Base-by-base conservation (phyloP, 495 filamentous ascomycete genomes). In the Parathielavia hyrcaniae region DNA sequence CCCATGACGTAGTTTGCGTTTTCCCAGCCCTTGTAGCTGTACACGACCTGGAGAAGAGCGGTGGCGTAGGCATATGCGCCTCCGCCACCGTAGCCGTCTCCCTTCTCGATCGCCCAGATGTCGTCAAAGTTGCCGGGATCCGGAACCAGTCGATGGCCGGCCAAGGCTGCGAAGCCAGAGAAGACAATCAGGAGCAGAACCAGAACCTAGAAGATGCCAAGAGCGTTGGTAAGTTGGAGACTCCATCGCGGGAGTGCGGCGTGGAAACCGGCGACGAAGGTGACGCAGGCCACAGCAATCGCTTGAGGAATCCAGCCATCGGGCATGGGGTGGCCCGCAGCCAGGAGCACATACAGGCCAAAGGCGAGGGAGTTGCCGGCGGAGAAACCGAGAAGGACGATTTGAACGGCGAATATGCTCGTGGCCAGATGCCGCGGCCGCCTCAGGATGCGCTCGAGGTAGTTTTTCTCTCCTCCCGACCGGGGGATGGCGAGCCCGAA, bases 291-390 rank as follows among this genome's bases (percentile, higher is more conserved):
- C 12, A 87, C 68, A 5, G 78, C 85, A 55, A 87, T 78, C 7
- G 73, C 77, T 32, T 84, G 81, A 39, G 82, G 79, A 34, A 80
- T 79, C 80, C 83, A 87, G 16, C 79, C 73, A 58, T 80, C 78
- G 14, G 60, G 50, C 35, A 77, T 77, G 7, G 79, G 64, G 56
- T 69, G 73, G 19, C 79, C 78, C 0, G 80, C 71, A 0, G 84
- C 85, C 58, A 81, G 80, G 63, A 88, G 79, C 32, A 83, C 78
- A 58, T 88, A 88, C 58, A 82, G 72, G 50, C 84, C 85, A 34
- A 88, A 85, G 6, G 85, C 80, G 48, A 88, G 79, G 41, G 81
- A 82, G 40, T 88, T 88, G 4, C 77, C 79, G 2, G 82, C 77
- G 14, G 72, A 74, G 61, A 76, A 77, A 5, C 75, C 75, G 14